Conservation (phyloP, 1,139 yeast genomes). For the Eremothecium coryli region DNA sequence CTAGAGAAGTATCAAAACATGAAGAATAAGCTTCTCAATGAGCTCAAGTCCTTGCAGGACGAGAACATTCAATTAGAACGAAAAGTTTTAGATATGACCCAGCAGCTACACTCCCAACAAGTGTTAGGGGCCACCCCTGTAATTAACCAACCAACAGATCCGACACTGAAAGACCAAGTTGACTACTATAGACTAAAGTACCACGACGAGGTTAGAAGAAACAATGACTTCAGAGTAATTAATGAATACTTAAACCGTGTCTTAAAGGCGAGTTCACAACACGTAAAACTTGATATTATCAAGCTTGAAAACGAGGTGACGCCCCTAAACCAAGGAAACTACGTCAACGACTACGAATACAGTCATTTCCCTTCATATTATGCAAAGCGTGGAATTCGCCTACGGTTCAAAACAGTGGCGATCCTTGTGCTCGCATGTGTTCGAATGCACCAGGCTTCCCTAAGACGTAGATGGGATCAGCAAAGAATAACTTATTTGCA, state of each 20-base stretch:
- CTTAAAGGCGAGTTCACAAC: conserved; percentile 26
- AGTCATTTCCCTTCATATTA: conserved; percentile 2
- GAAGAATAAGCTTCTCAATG: conserved; percentile 21
- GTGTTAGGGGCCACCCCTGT: conserved; percentile 3
- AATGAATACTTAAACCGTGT: conserved; percentile 28
- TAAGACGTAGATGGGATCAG: conserved; percentile 22
- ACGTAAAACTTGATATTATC: conserved; percentile 23
- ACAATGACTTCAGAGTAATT: conserved; percentile 26
- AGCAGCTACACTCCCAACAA: conserved; percentile 7
- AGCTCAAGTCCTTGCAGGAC: conserved; percentile 19
- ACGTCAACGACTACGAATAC: conserved; percentile 5
- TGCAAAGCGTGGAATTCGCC: conserved; percentile 8
- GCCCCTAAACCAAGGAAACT: conserved; percentile 4
- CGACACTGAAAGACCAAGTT: conserved; percentile 17
- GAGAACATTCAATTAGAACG: conserved; percentile 22
- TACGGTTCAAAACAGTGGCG: conserved; percentile 25
- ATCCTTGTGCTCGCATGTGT: conserved; percentile 25
- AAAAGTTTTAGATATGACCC: conserved; percentile 10
- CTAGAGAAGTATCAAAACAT: conserved; percentile 20
- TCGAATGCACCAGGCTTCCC: conserved; percentile 22
- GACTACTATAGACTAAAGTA: conserved; percentile 28
- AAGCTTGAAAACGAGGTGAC: conserved; percentile 22
- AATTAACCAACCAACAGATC: conserved; percentile 5
- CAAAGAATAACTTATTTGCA: conserved; percentile 22
- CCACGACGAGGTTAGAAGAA: conserved; percentile 25